Percentiles rank a stretch among this genome's conserved stretches.
Conservation (phyloP, 164 flowering plant species). For the Dillenia turbinata region DNA sequence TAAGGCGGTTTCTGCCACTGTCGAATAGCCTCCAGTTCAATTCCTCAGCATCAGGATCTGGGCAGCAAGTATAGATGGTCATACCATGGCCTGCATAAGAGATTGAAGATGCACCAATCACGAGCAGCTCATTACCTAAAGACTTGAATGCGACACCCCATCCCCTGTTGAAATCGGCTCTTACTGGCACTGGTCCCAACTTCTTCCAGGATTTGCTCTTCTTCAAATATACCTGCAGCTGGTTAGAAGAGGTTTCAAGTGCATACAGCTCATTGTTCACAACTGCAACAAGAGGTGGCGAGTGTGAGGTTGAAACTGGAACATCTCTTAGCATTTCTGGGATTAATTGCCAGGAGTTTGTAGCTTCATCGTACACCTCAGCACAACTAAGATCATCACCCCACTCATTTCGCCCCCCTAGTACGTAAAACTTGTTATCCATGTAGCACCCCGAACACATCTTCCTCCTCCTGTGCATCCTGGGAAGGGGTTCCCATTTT, state of each 20-base stretch:
- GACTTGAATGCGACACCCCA: constrained; percentile 97
- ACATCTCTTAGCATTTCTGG: constrained; percentile 54
- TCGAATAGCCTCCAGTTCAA: constrained; percentile 50
- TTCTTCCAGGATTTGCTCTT: constrained; percentile 58
- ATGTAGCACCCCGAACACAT: constrained; percentile 70
- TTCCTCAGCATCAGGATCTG: constrained; percentile 29
- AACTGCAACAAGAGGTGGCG: constrained; percentile 85
- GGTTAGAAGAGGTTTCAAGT: constrained; percentile 59
- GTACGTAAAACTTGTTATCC: constrained; percentile 69
- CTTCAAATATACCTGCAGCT: constrained; percentile 60
- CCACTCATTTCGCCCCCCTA: constrained; percentile 58
- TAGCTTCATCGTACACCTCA: constrained; percentile 48
- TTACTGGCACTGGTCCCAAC: constrained; percentile 62
- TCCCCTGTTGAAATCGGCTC: constrained; percentile 60
- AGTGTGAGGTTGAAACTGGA: constrained; percentile 31
- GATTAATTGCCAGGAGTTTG: constrained; percentile 51
- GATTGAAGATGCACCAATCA: constrained; percentile 42
- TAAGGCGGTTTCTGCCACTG: constrained; percentile 27
- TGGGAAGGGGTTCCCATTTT: constrained; percentile 57
- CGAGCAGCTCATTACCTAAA: constrained; percentile 61
- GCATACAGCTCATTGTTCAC: constrained; percentile 70
- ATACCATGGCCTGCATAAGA: constrained; percentile 30
- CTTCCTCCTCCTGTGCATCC: constrained; percentile 46
- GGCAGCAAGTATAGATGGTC: constrained; percentile 58
- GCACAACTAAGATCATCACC: constrained; percentile 51